Evolutionary conservation across 1,284 basidiomycete species (phyloP), one percentile per base, ranked within the genome.

Genomic region (Baeospora myosura): DNA sequence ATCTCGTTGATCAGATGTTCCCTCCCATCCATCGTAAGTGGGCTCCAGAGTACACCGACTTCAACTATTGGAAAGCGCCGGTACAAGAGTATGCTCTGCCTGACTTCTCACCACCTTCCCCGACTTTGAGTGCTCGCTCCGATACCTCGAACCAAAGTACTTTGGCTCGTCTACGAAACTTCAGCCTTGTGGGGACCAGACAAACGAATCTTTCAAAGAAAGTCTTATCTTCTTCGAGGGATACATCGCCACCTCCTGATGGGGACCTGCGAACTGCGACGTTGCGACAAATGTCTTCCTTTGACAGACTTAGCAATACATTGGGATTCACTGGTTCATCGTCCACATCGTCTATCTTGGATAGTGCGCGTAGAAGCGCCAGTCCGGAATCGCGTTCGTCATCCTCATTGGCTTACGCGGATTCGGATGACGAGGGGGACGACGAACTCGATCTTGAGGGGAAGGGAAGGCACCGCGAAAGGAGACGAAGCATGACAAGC

Each of bases 1-100:
- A 98, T 61, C 76, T 98, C 11, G 96, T 99, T 23, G 94, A 99
- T 65, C 94, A 97, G 61, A 95, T 97, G 84, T 99, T 99, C 71
- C 96, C 96, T 20, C 92, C 95, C 0, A 91, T 98, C 46, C 78
- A 91, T 55, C 80, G 82, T 41, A 89, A 88, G 57, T 85, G 84
- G 71, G 78, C 81, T 28, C 81, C 90, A 1, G 92, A 96, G 60
- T 98, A 76, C 60, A 97, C 93, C 14, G 95, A 98, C 62, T 95
- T 97, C 71, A 98, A 96, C 59, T 99, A 81, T 60, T 99, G 96
- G 96, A 84, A 92, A 49, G 56, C 77, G 0, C 81, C 89, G 0
- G 66, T 95, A 6, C 73, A 76, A 36, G 86, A 91, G 2, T 81
- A 88, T 46, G 71, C 83, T 10, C 69, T 98, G 1, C 95, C 95